phyloP scores from a whole-genome alignment of 305 asterid species.

The Fraxinus xanthoxyloides region DNA sequence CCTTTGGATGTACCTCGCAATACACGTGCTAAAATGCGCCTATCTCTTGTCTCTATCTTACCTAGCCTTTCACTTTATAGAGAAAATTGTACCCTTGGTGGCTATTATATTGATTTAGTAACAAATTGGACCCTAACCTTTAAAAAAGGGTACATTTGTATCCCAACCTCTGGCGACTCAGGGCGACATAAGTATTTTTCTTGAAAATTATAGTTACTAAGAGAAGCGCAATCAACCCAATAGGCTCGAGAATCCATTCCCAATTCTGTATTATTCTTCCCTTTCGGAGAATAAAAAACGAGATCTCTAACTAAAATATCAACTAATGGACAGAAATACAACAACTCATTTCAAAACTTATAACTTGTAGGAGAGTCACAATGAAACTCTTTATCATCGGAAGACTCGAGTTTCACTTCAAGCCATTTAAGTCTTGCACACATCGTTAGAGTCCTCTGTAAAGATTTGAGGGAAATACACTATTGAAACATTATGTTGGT shows the following conservation, averaged over 20 bases:
- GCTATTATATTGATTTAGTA: not conserved
- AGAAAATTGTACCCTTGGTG: not conserved
- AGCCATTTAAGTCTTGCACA: not conserved
- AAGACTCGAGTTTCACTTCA: not conserved
- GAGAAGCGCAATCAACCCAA: not conserved
- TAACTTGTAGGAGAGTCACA: not conserved
- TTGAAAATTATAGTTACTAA: not conserved
- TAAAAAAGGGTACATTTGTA: not conserved
- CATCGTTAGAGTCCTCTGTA: not conserved
- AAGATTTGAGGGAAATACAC: not conserved
- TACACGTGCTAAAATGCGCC: conserved; percentile 60
- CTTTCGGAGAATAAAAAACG: no score
- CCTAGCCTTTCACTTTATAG: conserved; percentile 23
- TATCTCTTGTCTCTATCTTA: conserved; percentile 22
- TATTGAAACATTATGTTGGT: not conserved
- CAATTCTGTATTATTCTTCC: not conserved
- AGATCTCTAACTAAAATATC: not conserved
- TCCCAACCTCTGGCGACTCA: not conserved
- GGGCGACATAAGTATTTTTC: not conserved
- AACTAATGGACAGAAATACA: not conserved
- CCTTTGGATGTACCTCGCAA: conserved; percentile 48
- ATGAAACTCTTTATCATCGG: not conserved
- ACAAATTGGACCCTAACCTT: not conserved
- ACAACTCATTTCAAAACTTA: not conserved
- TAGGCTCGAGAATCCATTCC: not conserved